These are phyloP conservation scores for Fomitopsis pulvina DNA, from an alignment of 768 basidiomycete species.

Conservation along the genomic window DNA sequence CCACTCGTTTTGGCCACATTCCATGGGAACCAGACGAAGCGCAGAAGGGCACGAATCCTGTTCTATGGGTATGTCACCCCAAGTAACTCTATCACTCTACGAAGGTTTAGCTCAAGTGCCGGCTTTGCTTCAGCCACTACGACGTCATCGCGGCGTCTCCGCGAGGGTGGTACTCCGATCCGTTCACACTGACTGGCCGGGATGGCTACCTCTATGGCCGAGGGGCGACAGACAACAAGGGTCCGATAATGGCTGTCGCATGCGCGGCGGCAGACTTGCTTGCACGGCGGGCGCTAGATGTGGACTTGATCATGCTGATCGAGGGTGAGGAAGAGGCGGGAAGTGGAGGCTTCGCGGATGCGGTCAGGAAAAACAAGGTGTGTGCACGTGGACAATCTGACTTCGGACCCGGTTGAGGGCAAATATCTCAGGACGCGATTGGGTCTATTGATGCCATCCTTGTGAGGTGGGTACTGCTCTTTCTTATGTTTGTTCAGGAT, in stretches of 20 bases:
- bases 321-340: constrained; percentile 99
- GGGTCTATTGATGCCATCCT: constrained; percentile 87
- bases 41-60: constrained; percentile 62
- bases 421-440: constrained; percentile 53
- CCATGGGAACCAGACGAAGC: constrained; percentile 53
- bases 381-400: neutral
- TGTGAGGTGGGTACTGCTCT: constrained; percentile 49
- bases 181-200: constrained; percentile 73
- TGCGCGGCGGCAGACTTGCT: constrained; percentile 84
- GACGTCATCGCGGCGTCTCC: constrained; percentile 85
- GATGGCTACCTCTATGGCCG: constrained; percentile 91
- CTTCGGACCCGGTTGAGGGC: too few species aligned
- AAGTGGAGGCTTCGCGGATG: constrained; percentile 77
- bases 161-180: constrained; percentile 76
- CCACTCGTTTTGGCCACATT: constrained; percentile 91
- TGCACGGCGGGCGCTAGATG: constrained; percentile 60
- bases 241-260: constrained; percentile 87
- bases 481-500: neutral
- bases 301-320: constrained; percentile 86
- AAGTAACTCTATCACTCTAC: neutral
- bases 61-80: constrained; percentile 71
- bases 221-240: constrained; percentile 93
- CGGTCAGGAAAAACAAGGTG: constrained; percentile 72
- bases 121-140: constrained; percentile 63
- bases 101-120: neutral